These are phyloP conservation scores for Ustilago trichophora DNA, from an alignment of 1,284 basidiomycete species.

Conservation along the genomic window DNA sequence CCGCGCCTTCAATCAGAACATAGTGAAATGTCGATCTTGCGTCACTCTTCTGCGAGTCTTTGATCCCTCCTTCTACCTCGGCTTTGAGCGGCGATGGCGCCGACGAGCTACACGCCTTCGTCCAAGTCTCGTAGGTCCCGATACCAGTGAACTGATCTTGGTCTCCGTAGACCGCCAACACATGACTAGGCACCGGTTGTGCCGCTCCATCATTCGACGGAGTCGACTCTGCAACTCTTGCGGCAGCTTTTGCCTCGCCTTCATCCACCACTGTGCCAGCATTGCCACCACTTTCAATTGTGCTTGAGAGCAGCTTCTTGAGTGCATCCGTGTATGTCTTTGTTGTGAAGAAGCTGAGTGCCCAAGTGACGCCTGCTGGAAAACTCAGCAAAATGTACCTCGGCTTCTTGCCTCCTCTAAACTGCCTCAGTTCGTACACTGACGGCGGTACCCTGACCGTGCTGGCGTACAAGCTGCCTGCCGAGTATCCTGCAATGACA, in stretches of 20 bases:
- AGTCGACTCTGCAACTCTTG: slow-evolving; percentile 10
- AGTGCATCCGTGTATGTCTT: slow-evolving; percentile 20
- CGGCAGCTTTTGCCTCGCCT: slow-evolving; percentile 11
- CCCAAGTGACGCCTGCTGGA: slow-evolving; percentile 47
- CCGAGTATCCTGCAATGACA: slow-evolving; percentile 39
- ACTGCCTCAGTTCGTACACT: slow-evolving; percentile 26
- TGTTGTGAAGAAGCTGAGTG: slow-evolving; percentile 39
- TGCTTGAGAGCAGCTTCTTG: slow-evolving; percentile 18
- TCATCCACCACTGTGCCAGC: slow-evolving; percentile 1
- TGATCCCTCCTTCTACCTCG: neutral
- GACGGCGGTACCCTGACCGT: slow-evolving; percentile 9
- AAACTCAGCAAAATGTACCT: slow-evolving; percentile 47
- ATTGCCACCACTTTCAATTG: neutral
- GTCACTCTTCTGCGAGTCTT: too few relatives aligned
- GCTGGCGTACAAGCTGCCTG: slow-evolving; percentile 38
- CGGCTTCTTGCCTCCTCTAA: slow-evolving; percentile 22
- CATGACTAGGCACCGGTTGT: slow-evolving; percentile 26
- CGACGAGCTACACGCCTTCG: slow-evolving; percentile 5
- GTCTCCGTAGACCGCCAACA: slow-evolving; percentile 38
- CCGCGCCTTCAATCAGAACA: slow-evolving; percentile 25
- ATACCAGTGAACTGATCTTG: slow-evolving; percentile 44
- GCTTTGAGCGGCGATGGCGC: slow-evolving; percentile 7
- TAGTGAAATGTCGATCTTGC: slow-evolving; percentile 23
- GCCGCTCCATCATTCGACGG: slow-evolving; percentile 18
- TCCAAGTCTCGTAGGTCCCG: slow-evolving; percentile 32